A percentile compares a stretch with the other conserved stretches of the same genome.
These are phyloP conservation scores for Globisporangium polare DNA, from an alignment of 352 stramenopile species.

Conservation along the genomic window DNA sequence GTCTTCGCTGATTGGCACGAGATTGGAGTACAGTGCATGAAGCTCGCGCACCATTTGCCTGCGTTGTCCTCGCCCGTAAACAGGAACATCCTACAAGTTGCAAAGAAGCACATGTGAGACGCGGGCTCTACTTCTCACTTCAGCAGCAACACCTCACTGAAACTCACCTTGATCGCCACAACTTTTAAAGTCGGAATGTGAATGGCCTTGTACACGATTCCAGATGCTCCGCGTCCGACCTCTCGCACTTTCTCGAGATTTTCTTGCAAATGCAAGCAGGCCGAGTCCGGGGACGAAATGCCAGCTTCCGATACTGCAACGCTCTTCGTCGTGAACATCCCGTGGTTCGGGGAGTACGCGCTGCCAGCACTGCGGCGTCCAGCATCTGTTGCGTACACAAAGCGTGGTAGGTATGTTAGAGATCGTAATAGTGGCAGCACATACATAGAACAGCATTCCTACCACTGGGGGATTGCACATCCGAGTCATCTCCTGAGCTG, in stretches of 20 bases:
- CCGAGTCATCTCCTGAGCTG: constrained; percentile 67
- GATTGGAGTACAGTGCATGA: constrained; percentile 86
- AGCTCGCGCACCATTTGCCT: constrained; percentile 90
- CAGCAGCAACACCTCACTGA: constrained; percentile 5
- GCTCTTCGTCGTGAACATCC: constrained; percentile 84
- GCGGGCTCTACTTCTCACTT: not conserved
- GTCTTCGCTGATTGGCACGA: constrained; percentile 68
- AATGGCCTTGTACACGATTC: constrained; percentile 88
- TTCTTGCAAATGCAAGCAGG: constrained; percentile 78
- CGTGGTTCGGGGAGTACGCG: constrained; percentile 83
- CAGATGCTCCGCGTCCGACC: constrained; percentile 74
- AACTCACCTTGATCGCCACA: constrained; percentile 81
- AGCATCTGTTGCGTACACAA: constrained; percentile 20
- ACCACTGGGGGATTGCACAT: constrained; percentile 65
- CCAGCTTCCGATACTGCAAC: constrained; percentile 81
- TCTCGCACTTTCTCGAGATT: constrained; percentile 79
- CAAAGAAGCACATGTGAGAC: not conserved
- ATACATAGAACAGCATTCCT: not conserved
- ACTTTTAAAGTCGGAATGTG: constrained; percentile 89
- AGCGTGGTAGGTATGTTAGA: not conserved
- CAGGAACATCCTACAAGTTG: constrained; percentile 63
- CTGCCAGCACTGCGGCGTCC: constrained; percentile 69
- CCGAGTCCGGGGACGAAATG: constrained; percentile 77
- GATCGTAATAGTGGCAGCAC: not conserved
- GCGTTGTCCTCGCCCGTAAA: constrained; percentile 80